These are phyloP conservation scores for Trapa incisa DNA, from an alignment of 345 rosid species.

Conservation along the genomic window DNA sequence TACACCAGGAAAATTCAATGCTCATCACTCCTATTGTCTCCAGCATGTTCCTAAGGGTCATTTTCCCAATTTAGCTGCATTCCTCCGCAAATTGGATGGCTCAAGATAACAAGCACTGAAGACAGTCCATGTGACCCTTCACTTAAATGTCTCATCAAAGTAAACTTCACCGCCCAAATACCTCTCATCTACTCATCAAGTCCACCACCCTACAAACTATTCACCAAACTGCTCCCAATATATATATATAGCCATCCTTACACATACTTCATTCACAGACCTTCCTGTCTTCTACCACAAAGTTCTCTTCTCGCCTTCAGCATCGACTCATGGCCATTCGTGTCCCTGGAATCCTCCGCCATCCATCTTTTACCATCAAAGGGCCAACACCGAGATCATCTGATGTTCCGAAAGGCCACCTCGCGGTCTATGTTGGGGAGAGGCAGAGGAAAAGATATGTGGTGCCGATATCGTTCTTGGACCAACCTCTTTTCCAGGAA, in stretches of 20 bases:
- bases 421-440: slow-evolving; percentile 34
- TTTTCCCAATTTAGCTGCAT: not conserved
- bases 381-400: not conserved
- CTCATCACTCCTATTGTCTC: not conserved
- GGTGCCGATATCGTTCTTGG: slow-evolving; percentile 24
- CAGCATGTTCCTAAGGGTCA: slow-evolving; percentile 1
- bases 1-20: not conserved
- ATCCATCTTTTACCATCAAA: not conserved
- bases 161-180: not conserved
- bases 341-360: slow-evolving; percentile 5
- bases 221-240: not conserved
- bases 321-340: not conserved
- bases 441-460: slow-evolving; percentile 24
- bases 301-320: not conserved
- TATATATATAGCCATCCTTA: not conserved
- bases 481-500: slow-evolving; percentile 19
- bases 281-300: not conserved
- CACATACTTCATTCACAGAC: not conserved
- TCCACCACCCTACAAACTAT: not conserved
- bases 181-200: slow-evolving; percentile 3
- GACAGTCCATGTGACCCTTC: slow-evolving; percentile 10
- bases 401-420: slow-evolving; percentile 21
- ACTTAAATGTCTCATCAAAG: no score
- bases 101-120: not conserved
- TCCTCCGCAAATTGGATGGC: not conserved